A percentile compares a stretch with the other conserved stretches of the same genome.
These are phyloP conservation scores for Kondoa subrosea DNA, from an alignment of 768 basidiomycete species.

Conservation along the genomic window DNA sequence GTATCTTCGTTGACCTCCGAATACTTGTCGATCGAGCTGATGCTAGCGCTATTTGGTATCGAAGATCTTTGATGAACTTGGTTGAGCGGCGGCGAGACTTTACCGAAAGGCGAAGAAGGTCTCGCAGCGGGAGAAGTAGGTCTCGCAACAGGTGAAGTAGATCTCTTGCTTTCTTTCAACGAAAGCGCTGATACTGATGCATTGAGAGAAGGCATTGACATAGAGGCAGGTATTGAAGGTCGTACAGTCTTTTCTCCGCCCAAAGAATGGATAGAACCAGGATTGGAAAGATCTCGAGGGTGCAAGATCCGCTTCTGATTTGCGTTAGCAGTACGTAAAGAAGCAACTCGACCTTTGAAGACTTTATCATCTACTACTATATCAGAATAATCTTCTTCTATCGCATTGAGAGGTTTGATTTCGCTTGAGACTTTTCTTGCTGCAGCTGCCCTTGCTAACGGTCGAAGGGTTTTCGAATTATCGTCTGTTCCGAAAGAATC, in stretches of 20 bases:
- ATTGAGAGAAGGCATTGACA: neutral
- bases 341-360: slow-evolving; percentile 60
- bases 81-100: neutral
- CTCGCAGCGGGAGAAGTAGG: neutral
- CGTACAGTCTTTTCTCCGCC: neutral
- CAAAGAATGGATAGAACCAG: neutral
- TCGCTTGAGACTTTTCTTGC: neutral
- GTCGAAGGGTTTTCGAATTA: slow-evolving; percentile 22
- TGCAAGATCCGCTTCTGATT: slow-evolving; percentile 62
- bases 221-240: slow-evolving; percentile 5
- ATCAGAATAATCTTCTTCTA: slow-evolving; percentile 85
- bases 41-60: neutral
- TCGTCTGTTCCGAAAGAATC: slow-evolving; percentile 12
- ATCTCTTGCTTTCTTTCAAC: too few relatives aligned
- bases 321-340: slow-evolving; percentile 71
- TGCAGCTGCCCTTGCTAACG: slow-evolving; percentile 4
- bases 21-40: slow-evolving; percentile 12
- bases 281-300: slow-evolving; percentile 53
- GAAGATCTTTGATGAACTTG: neutral
- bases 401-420: slow-evolving; percentile 40
- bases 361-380: slow-evolving; percentile 55
- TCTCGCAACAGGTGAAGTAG: too few relatives aligned
- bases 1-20: slow-evolving; percentile 49
- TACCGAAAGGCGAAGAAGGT: slow-evolving; percentile 6
- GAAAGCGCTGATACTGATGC: slow-evolving; percentile 4